Evolutionary conservation across 2,329 filamentous ascomycete genomes (phyloP).

Genomic region (Xylaria sp.): DNA sequence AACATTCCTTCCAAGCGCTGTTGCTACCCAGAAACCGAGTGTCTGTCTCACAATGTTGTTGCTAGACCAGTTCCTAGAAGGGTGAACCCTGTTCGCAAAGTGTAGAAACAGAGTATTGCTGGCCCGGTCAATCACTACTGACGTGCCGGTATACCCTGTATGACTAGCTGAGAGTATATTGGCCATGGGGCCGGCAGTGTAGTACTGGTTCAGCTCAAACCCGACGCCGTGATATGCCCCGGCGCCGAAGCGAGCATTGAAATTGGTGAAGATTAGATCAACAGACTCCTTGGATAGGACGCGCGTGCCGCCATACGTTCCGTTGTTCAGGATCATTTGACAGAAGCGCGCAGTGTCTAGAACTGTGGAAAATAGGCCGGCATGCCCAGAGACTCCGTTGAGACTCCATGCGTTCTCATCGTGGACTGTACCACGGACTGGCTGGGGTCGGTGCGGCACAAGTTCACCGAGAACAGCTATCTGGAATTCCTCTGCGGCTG

Average conservation of each 20-base stretch:
- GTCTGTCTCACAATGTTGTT: slow-evolving; percentile 25
- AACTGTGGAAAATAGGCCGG: slow-evolving; percentile 23
- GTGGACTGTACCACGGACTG: slow-evolving; percentile 19
- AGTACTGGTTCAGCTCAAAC: slow-evolving; percentile 23
- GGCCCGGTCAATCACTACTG: slow-evolving; percentile 14
- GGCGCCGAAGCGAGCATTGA: slow-evolving; percentile 17
- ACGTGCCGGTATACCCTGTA: slow-evolving; percentile 20
- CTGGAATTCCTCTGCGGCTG: slow-evolving; percentile 19
- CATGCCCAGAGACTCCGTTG: slow-evolving; percentile 21
- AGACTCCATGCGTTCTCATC: slow-evolving; percentile 23
- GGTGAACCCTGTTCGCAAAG: slow-evolving; percentile 16
- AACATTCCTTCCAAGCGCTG: slow-evolving; percentile 15
- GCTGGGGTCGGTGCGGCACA: slow-evolving; percentile 12
- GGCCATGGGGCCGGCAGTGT: slow-evolving; percentile 22
- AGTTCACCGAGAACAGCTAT: not conserved
- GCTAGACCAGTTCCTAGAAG: slow-evolving; percentile 21
- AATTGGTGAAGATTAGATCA: slow-evolving; percentile 24
- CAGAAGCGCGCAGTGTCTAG: slow-evolving; percentile 16
- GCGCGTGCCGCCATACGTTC: slow-evolving; percentile 16
- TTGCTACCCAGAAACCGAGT: slow-evolving; percentile 21
- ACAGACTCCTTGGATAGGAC: slow-evolving; percentile 11
- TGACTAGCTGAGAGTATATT: slow-evolving; percentile 21
- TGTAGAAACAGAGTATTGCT: slow-evolving; percentile 21
- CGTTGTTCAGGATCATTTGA: slow-evolving; percentile 25
- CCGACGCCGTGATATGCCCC: slow-evolving; percentile 13